A percentile compares a stretch with the other conserved stretches of the same genome.
Evolutionary conservation across 73 alveolate genomes (phyloP).

Genomic region (Blepharisma japonicum): DNA sequence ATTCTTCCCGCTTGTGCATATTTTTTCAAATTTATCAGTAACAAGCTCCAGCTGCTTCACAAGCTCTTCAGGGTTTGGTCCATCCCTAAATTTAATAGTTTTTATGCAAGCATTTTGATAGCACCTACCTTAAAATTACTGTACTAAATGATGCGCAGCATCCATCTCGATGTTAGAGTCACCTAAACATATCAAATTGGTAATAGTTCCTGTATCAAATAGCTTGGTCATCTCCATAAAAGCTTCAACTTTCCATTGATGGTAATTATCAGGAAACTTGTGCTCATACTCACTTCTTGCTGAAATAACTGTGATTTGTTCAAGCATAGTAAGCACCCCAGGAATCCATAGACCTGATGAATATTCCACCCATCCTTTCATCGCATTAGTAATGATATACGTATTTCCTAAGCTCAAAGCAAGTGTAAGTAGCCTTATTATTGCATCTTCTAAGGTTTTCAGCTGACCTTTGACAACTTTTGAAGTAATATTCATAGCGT

Average conservation of each 20-base stretch:
- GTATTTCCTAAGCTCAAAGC: slow-evolving; percentile 57
- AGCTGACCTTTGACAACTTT: slow-evolving; percentile 32
- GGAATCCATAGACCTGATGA: slow-evolving; percentile 84
- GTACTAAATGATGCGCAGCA: slow-evolving; percentile 96
- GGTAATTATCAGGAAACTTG: slow-evolving; percentile 85
- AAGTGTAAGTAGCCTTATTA: slow-evolving; percentile 32
- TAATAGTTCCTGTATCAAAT: slow-evolving; percentile 72
- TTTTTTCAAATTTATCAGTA: slow-evolving; percentile 87
- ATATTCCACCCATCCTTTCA: slow-evolving; percentile 99
- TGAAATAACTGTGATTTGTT: slow-evolving; percentile 68
- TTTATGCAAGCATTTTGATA: slow-evolving; percentile 81
- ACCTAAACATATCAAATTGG: slow-evolving; percentile 96
- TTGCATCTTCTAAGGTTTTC: slow-evolving; percentile 39
- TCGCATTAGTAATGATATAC: slow-evolving; percentile 97
- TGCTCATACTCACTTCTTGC: slow-evolving; percentile 95
- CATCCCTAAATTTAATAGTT: slow-evolving; percentile 96
- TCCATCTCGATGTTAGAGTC: slow-evolving; percentile 98
- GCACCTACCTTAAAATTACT: slow-evolving; percentile 46
- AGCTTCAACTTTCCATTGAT: slow-evolving; percentile 77
- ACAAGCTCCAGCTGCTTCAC: slow-evolving; percentile 88
- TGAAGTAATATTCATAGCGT: slow-evolving; percentile 47
- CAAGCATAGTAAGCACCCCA: slow-evolving; percentile 47
- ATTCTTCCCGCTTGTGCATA: slow-evolving; percentile 86
- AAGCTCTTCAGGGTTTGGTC: slow-evolving; percentile 97
- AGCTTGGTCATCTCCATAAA: slow-evolving; percentile 82